phyloP scores from a whole-genome alignment of 1,284 basidiomycete species.

The Cutaneotrichosporon dermatis region DNA sequence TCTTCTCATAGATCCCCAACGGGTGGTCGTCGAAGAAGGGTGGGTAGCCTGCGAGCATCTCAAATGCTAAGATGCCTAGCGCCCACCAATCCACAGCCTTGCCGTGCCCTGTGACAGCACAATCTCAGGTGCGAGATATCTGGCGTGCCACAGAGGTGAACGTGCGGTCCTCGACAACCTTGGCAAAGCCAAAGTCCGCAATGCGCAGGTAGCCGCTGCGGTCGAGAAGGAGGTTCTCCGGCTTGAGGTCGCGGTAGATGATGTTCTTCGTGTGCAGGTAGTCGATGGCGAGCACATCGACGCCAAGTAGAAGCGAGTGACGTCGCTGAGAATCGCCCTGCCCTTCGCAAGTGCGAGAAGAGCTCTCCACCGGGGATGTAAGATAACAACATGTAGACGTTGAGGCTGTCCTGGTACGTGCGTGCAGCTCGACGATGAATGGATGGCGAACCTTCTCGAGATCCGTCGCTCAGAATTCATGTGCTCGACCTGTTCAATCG shows the following conservation, averaged over 20 bases:
- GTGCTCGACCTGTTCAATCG: slow-evolving; percentile 56
- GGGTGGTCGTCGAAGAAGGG: slow-evolving; percentile 51
- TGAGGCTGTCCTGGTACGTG: slow-evolving; percentile 53
- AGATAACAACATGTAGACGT: slow-evolving; percentile 56
- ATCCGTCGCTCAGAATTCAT: slow-evolving; percentile 56
- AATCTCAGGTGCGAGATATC: slow-evolving; percentile 52
- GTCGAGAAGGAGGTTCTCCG: slow-evolving; percentile 54
- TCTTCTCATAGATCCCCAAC: slow-evolving; percentile 50
- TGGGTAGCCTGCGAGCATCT: slow-evolving; percentile 52
- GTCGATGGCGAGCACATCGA: slow-evolving; percentile 54
- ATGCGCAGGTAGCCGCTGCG: slow-evolving; percentile 49
- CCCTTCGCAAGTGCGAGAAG: slow-evolving; percentile 52
- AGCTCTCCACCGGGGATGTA: slow-evolving; percentile 55
- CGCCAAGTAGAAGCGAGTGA: slow-evolving; percentile 55
- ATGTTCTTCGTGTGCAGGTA: slow-evolving; percentile 52
- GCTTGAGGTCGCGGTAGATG: slow-evolving; percentile 55
- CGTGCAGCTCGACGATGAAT: slow-evolving; percentile 56
- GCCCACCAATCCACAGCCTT: slow-evolving; percentile 56
- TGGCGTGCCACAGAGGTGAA: slow-evolving; percentile 52
- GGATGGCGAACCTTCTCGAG: slow-evolving; percentile 55
- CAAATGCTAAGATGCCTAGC: slow-evolving; percentile 52
- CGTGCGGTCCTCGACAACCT: slow-evolving; percentile 51
- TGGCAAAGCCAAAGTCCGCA: slow-evolving; percentile 56
- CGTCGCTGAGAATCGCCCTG: slow-evolving; percentile 53
- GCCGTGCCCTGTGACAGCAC: slow-evolving; percentile 53